Percentiles rank a stretch among this genome's conserved stretches.
phyloP scores from a whole-genome alignment of 345 rosid genomes.

The Anacardium occidentale region DNA sequence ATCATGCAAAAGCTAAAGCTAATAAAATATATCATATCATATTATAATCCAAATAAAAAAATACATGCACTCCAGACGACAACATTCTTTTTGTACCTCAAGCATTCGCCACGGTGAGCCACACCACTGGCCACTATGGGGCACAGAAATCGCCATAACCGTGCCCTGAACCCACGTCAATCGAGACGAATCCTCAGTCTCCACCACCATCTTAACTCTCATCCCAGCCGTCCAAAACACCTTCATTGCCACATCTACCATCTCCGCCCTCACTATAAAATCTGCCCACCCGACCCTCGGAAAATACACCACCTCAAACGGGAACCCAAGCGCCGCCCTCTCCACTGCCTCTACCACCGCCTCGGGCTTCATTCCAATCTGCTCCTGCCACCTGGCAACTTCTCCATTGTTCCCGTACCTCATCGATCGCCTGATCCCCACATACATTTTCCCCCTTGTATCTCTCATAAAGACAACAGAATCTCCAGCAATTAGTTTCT shows the following conservation, averaged over 20 bases:
- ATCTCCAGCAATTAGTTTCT: constrained; percentile 90
- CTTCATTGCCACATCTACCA: constrained; percentile 59
- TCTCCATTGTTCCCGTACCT: constrained; percentile 33
- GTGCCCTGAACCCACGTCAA: constrained; percentile 78
- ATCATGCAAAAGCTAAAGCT: background rate
- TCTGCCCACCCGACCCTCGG: constrained; percentile 75
- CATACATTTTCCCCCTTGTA: constrained; percentile 47
- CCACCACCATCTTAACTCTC: constrained; percentile 79
- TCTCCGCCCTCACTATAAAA: constrained; percentile 74
- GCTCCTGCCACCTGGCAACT: constrained; percentile 50
- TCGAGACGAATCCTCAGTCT: constrained; percentile 75
- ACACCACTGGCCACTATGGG: constrained; percentile 55
- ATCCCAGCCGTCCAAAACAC: constrained; percentile 58
- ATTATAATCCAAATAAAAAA: background rate
- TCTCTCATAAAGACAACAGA: constrained; percentile 82
- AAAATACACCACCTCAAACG: constrained; percentile 78
- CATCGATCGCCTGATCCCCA: constrained; percentile 63
- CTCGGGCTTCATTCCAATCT: constrained; percentile 37
- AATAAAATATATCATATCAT: background rate
- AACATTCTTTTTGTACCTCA: constrained; percentile 44
- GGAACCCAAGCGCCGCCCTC: constrained; percentile 51
- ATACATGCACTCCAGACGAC: background rate
- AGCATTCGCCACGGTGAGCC: constrained; percentile 92
- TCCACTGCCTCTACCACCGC: constrained; percentile 54
- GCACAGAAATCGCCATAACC: constrained; percentile 37